Conservation (phyloP, 176 grass and related monocot genomes). For the Zoysia japonica region DNA sequence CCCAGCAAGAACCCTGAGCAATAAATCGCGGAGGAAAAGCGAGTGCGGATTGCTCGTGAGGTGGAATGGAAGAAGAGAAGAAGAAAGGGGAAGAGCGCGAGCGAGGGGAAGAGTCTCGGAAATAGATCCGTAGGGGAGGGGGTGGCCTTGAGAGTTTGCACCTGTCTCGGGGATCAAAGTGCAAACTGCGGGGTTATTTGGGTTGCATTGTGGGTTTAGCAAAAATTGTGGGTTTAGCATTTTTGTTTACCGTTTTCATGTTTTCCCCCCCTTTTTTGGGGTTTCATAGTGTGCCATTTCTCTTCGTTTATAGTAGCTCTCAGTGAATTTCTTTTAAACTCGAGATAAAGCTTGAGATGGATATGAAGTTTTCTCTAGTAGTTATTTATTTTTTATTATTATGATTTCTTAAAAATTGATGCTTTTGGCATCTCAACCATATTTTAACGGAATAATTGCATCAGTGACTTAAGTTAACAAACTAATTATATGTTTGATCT, state of each 20-base stretch:
- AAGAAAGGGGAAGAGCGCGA: constrained; percentile 11
- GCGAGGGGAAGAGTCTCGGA: constrained; percentile 11
- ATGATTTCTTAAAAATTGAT: background rate
- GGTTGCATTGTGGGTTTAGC: constrained; percentile 29
- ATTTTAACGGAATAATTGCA: background rate
- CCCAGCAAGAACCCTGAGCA: constrained; percentile 48
- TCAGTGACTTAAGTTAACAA: too few species aligned
- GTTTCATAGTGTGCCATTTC: background rate
- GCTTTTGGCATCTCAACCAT: background rate
- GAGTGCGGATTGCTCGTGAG: constrained; percentile 57
- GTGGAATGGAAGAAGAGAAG: constrained; percentile 37
- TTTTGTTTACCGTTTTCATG: constrained; percentile 5
- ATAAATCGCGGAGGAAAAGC: constrained; percentile 53
- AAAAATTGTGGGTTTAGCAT: background rate
- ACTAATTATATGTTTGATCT: too few species aligned
- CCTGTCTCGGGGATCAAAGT: constrained; percentile 14
- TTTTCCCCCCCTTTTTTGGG: background rate
- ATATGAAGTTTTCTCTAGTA: background rate
- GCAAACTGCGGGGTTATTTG: constrained; percentile 32
- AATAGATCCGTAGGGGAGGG: constrained; percentile 33
- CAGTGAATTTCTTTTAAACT: background rate
- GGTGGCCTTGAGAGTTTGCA: background rate
- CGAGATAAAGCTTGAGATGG: background rate
- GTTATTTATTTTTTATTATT: background rate
- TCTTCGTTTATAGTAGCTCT: background rate